These are phyloP conservation scores for Suhomyces terraborum DNA, from an alignment of 1,139 yeast species.

Conservation along the genomic window DNA sequence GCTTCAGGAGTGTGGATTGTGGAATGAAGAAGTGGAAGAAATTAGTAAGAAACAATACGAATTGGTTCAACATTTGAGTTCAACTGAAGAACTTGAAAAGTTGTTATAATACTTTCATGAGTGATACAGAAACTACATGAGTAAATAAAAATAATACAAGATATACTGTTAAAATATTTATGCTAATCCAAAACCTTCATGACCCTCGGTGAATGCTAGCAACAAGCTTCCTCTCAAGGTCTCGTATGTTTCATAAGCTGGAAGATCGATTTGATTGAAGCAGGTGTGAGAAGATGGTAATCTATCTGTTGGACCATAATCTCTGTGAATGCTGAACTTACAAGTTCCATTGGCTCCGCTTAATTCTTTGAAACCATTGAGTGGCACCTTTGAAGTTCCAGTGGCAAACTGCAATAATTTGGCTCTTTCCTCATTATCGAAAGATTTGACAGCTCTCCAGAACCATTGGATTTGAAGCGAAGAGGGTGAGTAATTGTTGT, in stretches of 20 bases:
- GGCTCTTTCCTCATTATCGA: slow-evolving; percentile 93
- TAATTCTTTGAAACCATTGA: slow-evolving; percentile 88
- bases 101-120: slow-evolving; percentile 5
- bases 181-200: slow-evolving; percentile 94
- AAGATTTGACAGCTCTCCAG: slow-evolving; percentile 97
- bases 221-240: slow-evolving; percentile 77
- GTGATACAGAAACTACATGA: background rate
- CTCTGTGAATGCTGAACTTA: slow-evolving; percentile 88
- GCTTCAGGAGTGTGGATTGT: slow-evolving; percentile 57
- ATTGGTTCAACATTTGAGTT: slow-evolving; percentile 32
- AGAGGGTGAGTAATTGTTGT: slow-evolving; percentile 80
- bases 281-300: slow-evolving; percentile 96
- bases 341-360: slow-evolving; percentile 88
- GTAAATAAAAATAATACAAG: background rate
- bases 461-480: slow-evolving; percentile 94
- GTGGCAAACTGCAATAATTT: slow-evolving; percentile 93
- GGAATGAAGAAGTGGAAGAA: slow-evolving; percentile 50
- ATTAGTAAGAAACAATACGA: slow-evolving; percentile 36
- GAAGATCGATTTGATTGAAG: slow-evolving; percentile 91
- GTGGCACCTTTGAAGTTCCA: slow-evolving; percentile 95
- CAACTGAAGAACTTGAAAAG: slow-evolving; percentile 35
- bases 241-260: slow-evolving; percentile 89
- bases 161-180: slow-evolving; percentile 14
- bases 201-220: slow-evolving; percentile 90
- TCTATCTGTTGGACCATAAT: slow-evolving; percentile 81